Evolutionary conservation across 2,329 filamentous ascomycete species (phyloP), one percentile per base, ranked within the genome.

Genomic region (Cordyceps farinosa): DNA sequence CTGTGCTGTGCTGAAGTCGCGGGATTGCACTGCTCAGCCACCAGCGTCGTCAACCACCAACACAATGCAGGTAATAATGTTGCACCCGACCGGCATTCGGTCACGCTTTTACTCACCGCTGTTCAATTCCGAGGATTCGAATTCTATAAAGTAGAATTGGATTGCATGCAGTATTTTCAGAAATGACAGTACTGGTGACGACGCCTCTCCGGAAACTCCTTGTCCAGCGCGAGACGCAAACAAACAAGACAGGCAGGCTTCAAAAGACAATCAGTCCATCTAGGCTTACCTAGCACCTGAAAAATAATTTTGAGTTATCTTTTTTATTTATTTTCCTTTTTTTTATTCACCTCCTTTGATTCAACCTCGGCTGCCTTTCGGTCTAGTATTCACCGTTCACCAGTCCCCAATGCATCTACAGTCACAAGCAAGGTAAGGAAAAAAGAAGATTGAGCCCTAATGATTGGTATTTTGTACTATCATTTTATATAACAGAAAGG

Each of bases 381-480:
- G 1, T 15, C 8, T 50, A 3, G 10, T 29, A 10, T 29, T 15
- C 4, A 50, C 27, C 4, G 13, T 5, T 29, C 36, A 29, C 10
- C 40, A 34, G 15, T 6, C 17, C 10, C 45, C 36, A 29, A 32
- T 8, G 9, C 50, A 40, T n/a, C 6, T 17, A 38, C 55, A 57
- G 10, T 55, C 50, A 61, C 51, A 54, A 48, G 22, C 22, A 30
- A 54, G 42, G 51, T 48, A 36, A 27, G 30, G 36, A 54, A 55
- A 15, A 6, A 51, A 22, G 22, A 57, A 38, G 13, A 29, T 56
- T 62, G 60, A 62, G 60, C 60, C 52, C 60, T 62, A 56, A 62
- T 62, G 60, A 62, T 62, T 56, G 44, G 60, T 62, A 62, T 62
- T 62, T 51, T 55, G 22, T 62, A 62, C 60, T 34, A 62, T 62